phyloP scores from a whole-genome alignment of 805 yeast species.

The Sugiyamaella smithiae region DNA sequence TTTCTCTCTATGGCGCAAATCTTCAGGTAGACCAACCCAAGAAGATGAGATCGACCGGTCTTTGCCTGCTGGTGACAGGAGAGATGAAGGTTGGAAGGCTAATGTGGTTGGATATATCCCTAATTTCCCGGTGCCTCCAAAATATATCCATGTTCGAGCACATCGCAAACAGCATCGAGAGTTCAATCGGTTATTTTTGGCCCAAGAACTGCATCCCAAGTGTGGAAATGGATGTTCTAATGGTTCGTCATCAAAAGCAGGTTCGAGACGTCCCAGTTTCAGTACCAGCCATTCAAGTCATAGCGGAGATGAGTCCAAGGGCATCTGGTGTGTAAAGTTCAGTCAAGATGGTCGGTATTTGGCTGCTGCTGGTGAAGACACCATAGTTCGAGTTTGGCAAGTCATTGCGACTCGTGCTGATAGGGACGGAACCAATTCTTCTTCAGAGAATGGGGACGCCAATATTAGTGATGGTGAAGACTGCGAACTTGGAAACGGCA shows the following conservation, averaged over 20 bases:
- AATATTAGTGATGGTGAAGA: constrained; percentile 9
- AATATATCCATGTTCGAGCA: constrained; percentile 34
- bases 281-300: background rate
- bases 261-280: constrained; percentile 6
- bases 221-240: background rate
- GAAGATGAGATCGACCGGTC: constrained; percentile 20
- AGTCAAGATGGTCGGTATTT: constrained; percentile 76
- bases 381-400: constrained; percentile 69
- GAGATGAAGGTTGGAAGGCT: constrained; percentile 34
- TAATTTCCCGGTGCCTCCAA: constrained; percentile 29
- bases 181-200: constrained; percentile 34
- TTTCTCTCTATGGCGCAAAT: constrained; percentile 20
- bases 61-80: constrained; percentile 7
- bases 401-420: constrained; percentile 73
- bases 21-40: constrained; percentile 24
- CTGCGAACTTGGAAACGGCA: constrained; percentile 7
- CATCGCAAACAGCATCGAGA: constrained; percentile 31
- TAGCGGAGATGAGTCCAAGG: constrained; percentile 26
- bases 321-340: constrained; percentile 74
- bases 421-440: constrained; percentile 38
- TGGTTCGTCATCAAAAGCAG: background rate
- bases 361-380: constrained; percentile 82
- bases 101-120: constrained; percentile 31
- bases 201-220: constrained; percentile 32
- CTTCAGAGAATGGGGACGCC: background rate